A percentile compares a stretch with the other conserved stretches of the same genome.
Evolutionary conservation across 805 yeast species (phyloP).

Genomic region (Zygoascus tannicola): DNA sequence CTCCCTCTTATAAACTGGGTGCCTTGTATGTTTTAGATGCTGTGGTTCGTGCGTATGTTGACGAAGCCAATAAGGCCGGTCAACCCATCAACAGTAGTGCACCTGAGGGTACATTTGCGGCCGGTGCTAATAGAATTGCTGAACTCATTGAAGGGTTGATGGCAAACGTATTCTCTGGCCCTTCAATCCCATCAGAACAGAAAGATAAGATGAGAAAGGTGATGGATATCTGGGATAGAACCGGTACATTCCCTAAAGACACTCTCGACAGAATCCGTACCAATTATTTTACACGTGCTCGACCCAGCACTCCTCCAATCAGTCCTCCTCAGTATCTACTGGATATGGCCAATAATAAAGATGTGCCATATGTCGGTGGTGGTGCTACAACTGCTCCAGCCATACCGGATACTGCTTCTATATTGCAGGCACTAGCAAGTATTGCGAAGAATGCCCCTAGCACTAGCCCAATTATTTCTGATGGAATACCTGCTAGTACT

Average conservation of each 20-base stretch:
- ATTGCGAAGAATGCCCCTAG: conserved; percentile 41
- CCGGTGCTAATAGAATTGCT: conserved; percentile 59
- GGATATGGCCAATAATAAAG: conserved; percentile 13
- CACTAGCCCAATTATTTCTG: too few relatives aligned
- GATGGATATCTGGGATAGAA: conserved; percentile 86
- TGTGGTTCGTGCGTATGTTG: conserved; percentile 75
- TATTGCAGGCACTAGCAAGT: conserved; percentile 61
- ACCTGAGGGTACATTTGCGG: conserved; percentile 62
- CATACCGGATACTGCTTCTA: conserved; percentile 46
- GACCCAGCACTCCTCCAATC: conserved; percentile 54
- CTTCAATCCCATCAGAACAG: conserved; percentile 16
- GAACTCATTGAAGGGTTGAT: conserved; percentile 54
- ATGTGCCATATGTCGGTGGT: too few relatives aligned
- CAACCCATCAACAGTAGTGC: conserved; percentile 41
- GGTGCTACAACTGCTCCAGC: conserved; percentile 43
- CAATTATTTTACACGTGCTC: conserved; percentile 40
- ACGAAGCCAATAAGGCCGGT: conserved; percentile 52
- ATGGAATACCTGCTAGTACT: conserved; percentile 24
- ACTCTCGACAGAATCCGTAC: conserved; percentile 46
- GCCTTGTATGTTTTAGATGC: conserved; percentile 88
- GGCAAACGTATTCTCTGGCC: conserved; percentile 38
- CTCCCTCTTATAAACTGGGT: conserved; percentile 80
- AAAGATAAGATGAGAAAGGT: conserved; percentile 68
- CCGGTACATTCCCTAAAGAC: conserved; percentile 60
- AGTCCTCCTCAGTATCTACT: conserved; percentile 42